Conservation (phyloP, 2,329 filamentous ascomycete genomes). For the Neonectria faginata region DNA sequence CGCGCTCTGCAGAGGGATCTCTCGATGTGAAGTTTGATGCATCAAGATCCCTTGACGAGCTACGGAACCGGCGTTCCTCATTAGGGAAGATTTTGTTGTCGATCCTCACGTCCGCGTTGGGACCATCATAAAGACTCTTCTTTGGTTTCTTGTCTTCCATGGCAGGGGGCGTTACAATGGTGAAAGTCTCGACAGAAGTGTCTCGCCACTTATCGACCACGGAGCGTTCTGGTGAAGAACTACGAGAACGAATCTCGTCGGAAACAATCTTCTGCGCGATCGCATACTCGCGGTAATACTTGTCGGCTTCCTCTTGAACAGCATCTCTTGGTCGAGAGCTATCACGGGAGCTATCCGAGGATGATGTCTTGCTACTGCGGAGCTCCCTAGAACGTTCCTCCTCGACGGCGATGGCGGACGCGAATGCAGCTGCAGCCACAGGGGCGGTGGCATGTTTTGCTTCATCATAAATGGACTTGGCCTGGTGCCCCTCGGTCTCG, state of each 20-base stretch:
- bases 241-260: conserved; percentile 66
- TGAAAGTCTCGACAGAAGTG: conserved; percentile 51
- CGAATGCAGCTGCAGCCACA: conserved; percentile 60
- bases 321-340: conserved; percentile 52
- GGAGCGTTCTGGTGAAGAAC: conserved; percentile 63
- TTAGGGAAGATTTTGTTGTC: conserved; percentile 68
- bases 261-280: conserved; percentile 65
- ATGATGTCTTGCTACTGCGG: conserved; percentile 48
- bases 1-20: conserved; percentile 66
- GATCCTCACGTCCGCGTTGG: conserved; percentile 72
- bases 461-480: conserved; percentile 58
- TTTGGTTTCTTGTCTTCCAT: conserved; percentile 57
- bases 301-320: conserved; percentile 69
- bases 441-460: conserved; percentile 62
- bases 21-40: conserved; percentile 56
- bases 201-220: conserved; percentile 67
- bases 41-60: conserved; percentile 43
- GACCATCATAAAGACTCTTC: conserved; percentile 66
- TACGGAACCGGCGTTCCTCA: conserved; percentile 58
- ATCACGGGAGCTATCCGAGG: conserved; percentile 51
- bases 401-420: conserved; percentile 59
- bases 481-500: conserved; percentile 57
- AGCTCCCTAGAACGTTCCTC: conserved; percentile 53
- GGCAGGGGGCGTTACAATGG: conserved; percentile 67
- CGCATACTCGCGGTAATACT: conserved; percentile 66